Evolutionary conservation across 306 rosid species (phyloP).

Genomic region (Citrullus amarus): DNA sequence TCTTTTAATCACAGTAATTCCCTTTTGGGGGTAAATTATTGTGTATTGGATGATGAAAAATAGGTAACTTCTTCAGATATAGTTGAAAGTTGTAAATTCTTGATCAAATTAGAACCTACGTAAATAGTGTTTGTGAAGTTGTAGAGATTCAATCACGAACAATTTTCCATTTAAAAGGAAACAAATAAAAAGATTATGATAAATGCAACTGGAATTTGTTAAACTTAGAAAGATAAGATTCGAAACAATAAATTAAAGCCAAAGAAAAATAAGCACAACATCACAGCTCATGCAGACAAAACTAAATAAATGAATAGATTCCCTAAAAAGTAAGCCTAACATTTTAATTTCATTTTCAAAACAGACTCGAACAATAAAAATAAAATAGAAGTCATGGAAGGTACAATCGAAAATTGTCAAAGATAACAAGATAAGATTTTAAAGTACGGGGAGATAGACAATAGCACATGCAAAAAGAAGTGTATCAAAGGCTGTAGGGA

Average conservation of each 20-base stretch:
- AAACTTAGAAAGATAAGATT: background rate
- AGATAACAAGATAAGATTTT: background rate
- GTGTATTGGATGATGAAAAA: background rate
- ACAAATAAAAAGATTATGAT: background rate
- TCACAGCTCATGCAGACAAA: background rate
- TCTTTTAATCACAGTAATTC: background rate
- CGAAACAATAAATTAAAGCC: background rate
- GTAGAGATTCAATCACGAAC: background rate
- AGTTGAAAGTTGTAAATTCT: background rate
- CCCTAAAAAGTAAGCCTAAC: background rate
- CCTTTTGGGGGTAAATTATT: background rate
- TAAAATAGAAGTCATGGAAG: background rate
- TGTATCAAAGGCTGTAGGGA: background rate
- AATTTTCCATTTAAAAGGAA: background rate
- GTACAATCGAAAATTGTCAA: background rate
- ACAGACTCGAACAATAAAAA: background rate
- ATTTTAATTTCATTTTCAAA: background rate
- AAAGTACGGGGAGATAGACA: background rate
- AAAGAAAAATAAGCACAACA: no score
- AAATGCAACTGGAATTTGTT: background rate
- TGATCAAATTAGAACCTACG: background rate
- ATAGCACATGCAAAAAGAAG: background rate
- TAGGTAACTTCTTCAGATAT: background rate
- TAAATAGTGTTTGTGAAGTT: background rate
- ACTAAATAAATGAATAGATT: background rate